A percentile compares a stretch with the other conserved stretches of the same genome.
Conservation (phyloP, 106 monocot genomes). For the Cymbidium sinense region DNA sequence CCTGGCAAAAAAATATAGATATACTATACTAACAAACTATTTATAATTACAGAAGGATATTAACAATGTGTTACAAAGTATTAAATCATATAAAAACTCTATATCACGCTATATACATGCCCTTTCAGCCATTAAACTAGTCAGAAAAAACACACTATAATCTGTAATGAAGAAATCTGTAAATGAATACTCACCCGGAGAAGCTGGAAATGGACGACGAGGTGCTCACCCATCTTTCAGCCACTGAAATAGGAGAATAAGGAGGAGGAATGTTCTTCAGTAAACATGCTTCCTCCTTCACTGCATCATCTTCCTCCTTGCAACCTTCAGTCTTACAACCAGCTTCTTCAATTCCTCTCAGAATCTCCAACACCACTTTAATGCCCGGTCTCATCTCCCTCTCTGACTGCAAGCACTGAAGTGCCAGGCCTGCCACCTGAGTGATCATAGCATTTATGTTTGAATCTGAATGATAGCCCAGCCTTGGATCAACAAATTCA, state of each 20-base stretch:
- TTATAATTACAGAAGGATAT: too few relatives aligned
- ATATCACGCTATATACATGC: too few relatives aligned
- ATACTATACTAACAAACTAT: too few relatives aligned
- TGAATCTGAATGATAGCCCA: slow-evolving; percentile 7
- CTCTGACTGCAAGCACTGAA: slow-evolving; percentile 20
- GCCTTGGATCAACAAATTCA: slow-evolving; percentile 9
- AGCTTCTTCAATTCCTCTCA: slow-evolving; percentile 7
- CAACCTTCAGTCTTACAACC: neutral
- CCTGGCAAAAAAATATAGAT: too few relatives aligned
- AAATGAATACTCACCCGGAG: neutral
- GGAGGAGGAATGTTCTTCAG: slow-evolving; percentile 6
- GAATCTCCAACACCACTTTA: slow-evolving; percentile 12
- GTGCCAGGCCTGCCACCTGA: slow-evolving; percentile 17
- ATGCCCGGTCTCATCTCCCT: slow-evolving; percentile 23
- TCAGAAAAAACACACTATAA: neutral
- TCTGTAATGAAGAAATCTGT: neutral
- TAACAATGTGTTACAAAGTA: too few relatives aligned
- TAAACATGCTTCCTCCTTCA: neutral
- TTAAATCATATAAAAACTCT: too few relatives aligned
- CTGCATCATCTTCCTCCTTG: neutral
- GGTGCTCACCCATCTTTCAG: neutral
- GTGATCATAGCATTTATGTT: slow-evolving; percentile 14
- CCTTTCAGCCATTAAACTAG: neutral
- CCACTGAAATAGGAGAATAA: slow-evolving; percentile 3
- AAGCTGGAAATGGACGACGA: neutral